Base-by-base conservation (phyloP, 1,139 yeast genomes). In the Meyerozyma athensensis region DNA sequence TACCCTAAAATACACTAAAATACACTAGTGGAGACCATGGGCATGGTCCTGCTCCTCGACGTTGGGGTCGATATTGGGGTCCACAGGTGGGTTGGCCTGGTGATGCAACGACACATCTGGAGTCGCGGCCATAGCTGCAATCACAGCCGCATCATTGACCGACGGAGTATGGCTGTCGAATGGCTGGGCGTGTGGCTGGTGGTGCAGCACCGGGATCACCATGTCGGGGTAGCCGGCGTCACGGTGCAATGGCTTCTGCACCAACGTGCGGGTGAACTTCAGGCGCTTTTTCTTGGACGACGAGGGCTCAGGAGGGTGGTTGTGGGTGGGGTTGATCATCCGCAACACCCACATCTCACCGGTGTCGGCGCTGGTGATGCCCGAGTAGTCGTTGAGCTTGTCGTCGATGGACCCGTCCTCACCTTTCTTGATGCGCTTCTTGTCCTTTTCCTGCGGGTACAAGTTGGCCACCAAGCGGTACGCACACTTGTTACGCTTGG, bases 401-500 rank as follows among this genome's bases (percentile, higher is more conserved):
- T 57, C 63, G 30, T 59, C 67, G 37, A 53, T 47, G 31, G 45
- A 44, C 24, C 52, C 44, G 33, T 51, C 59, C 33, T 46, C 41
- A 4, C 41, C 44, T 36, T 55, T 55, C 42, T 52, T 57, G 39
- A 51, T 41, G 38, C 56, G 58, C 44, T 58, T 63, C 55, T 57
- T 60, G 30, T 64, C 72, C 53, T 67, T 68, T 34, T 66, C 72
- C 8, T 66, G 62, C 7, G 72, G 71, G 40, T 46, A 49, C 49
- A 70, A 61, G 53, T 71, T 71, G 36, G 77, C 77, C 13, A 70
- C 75, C 43, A 71, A 58, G 39, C 75, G 52, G 54, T 68, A 71
- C 17, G 72, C 74, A 54, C 77, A 71, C 54, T 71, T 71, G 52
- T 65, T 65, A 46, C 77, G 56, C 50, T 71, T 71, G 42, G 76